These are phyloP conservation scores for Medicago arabica DNA, from an alignment of 306 rosid species.

Conservation along the genomic window DNA sequence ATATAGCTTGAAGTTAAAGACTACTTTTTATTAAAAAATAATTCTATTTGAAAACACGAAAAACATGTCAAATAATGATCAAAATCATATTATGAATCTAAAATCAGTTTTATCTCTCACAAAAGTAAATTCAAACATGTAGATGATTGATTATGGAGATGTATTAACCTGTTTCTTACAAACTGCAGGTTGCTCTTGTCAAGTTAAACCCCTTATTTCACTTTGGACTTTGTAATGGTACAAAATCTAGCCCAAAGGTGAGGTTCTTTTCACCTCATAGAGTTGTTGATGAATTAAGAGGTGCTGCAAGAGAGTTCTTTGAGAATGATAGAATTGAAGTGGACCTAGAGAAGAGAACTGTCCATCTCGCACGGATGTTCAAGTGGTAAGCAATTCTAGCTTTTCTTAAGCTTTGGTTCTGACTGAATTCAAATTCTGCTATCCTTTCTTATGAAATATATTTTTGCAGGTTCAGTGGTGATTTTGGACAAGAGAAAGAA, in stretches of 20 bases:
- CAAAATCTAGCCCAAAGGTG: constrained; percentile 84
- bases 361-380: constrained; percentile 66
- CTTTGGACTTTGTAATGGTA: constrained; percentile 86
- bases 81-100: neutral
- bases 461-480: constrained; percentile 71
- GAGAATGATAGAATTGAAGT: constrained; percentile 74
- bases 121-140: neutral
- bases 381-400: constrained; percentile 62
- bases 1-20: no score
- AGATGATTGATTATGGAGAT: constrained; percentile 18
- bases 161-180: constrained; percentile 36
- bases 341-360: constrained; percentile 84
- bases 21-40: no score
- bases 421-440: constrained; percentile 11
- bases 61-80: neutral
- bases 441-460: neutral
- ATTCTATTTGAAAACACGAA: no score
- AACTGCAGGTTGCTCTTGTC: constrained; percentile 64
- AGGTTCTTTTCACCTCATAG: constrained; percentile 76
- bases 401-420: neutral
- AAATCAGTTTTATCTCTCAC: neutral
- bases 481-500: constrained; percentile 80
- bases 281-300: constrained; percentile 78
- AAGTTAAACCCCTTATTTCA: constrained; percentile 84
- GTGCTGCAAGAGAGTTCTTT: constrained; percentile 83